Conservation (phyloP, 176 grass and related monocot genomes). For the Phoenix dactylifera region DNA sequence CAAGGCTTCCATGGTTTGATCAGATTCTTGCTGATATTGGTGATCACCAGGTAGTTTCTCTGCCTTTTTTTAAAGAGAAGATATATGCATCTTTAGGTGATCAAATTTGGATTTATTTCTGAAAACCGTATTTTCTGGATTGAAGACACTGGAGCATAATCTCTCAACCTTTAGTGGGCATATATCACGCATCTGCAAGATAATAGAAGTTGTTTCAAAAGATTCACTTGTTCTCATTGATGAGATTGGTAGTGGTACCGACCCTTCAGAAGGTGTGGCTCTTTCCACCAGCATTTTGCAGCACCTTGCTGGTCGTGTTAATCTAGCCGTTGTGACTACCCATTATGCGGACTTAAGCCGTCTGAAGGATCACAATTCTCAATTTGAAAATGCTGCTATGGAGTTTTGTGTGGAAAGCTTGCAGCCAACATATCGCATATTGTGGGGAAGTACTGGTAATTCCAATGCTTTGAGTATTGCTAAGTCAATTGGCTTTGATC, state of each 20-base stretch:
- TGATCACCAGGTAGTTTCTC: conserved; percentile 66
- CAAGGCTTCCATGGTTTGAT: conserved; percentile 66
- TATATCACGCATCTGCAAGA: conserved; percentile 63
- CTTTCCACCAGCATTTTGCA: conserved; percentile 73
- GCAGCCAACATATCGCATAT: conserved; percentile 55
- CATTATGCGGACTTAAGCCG: conserved; percentile 63
- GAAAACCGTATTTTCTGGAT: conserved; percentile 48
- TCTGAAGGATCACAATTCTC: conserved; percentile 38
- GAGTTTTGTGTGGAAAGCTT: conserved; percentile 62
- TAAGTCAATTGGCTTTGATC: conserved; percentile 74
- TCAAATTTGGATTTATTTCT: conserved; percentile 41
- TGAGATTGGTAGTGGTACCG: conserved; percentile 67
- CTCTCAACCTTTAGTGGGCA: conserved; percentile 76
- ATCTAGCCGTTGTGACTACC: conserved; percentile 58
- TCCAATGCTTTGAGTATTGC: conserved; percentile 71
- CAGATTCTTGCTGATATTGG: conserved; percentile 69
- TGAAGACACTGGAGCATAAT: conserved; percentile 75
- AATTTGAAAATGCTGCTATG: conserved; percentile 79
- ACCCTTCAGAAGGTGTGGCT: conserved; percentile 75
- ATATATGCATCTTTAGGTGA: conserved; percentile 21
- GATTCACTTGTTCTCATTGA: conserved; percentile 71
- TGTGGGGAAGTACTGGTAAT: conserved; percentile 66
- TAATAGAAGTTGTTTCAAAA: conserved; percentile 39
- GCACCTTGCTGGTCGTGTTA: conserved; percentile 32
- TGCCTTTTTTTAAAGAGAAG: conserved; percentile 41